A percentile compares a stretch with the other conserved stretches of the same genome.
Conservation (phyloP, 73 alveolate species). For the Paramecium tetraurelia region DNA sequence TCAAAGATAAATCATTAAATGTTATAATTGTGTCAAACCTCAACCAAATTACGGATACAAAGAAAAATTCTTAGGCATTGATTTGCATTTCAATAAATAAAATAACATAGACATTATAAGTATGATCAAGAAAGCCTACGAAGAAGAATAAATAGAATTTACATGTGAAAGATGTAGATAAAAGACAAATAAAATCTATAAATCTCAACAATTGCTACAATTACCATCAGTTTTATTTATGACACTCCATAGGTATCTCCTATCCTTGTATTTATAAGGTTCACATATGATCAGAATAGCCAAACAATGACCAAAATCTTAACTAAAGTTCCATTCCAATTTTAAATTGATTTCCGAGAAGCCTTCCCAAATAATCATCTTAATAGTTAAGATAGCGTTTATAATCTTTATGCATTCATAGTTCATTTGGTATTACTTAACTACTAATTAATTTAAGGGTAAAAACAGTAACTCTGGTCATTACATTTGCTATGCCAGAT, state of each 20-base stretch:
- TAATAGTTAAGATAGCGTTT: neutral
- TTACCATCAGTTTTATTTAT: conserved; percentile 10
- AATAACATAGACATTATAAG: neutral
- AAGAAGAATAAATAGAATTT: conserved; percentile 33
- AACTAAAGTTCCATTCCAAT: conserved; percentile 9
- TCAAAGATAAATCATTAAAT: neutral
- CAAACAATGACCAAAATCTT: neutral
- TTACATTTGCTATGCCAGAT: conserved; percentile 19
- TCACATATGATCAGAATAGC: neutral
- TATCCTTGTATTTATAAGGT: neutral
- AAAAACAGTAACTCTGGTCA: conserved; percentile 30
- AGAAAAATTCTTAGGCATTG: conserved; percentile 15
- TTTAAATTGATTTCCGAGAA: conserved; percentile 12
- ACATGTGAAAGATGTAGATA: conserved; percentile 29
- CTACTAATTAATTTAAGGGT: neutral
- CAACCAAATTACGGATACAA: neutral
- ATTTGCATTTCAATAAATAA: neutral
- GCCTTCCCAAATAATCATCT: neutral
- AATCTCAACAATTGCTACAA: neutral
- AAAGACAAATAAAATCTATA: neutral
- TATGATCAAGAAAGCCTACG: neutral
- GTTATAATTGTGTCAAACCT: neutral
- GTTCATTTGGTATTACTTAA: conserved; percentile 14
- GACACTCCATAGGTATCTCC: neutral
- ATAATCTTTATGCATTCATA: conserved; percentile 22